phyloP scores from a whole-genome alignment of 78 protist genomes.

The Dictyostelium capitatum region DNA sequence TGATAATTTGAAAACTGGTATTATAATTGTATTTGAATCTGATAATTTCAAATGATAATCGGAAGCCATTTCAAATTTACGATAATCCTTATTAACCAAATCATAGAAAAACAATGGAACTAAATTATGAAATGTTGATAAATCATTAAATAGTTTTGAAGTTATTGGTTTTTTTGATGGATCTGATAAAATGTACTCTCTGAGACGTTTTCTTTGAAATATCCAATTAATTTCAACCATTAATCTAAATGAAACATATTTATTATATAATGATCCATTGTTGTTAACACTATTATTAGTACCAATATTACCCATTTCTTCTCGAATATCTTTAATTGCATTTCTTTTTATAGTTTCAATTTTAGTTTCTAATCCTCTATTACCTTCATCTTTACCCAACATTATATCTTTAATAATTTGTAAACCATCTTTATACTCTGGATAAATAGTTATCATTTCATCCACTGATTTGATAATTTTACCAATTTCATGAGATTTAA shows the following conservation, averaged over 20 bases:
- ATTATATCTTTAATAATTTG: neutral
- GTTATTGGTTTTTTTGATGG: neutral
- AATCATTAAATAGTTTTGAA: neutral
- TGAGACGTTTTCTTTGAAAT: neutral
- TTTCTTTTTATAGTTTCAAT: neutral
- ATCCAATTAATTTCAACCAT: neutral
- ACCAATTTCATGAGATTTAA: neutral
- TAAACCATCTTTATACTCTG: neutral
- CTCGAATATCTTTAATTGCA: neutral
- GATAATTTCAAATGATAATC: neutral
- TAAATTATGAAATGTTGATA: neutral
- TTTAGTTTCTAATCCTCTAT: neutral
- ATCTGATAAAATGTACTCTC: neutral
- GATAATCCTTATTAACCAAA: neutral
- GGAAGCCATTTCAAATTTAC: neutral
- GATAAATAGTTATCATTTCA: conserved; percentile 4
- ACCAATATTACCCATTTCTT: neutral
- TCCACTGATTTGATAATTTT: neutral
- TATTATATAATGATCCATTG: neutral
- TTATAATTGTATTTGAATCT: neutral
- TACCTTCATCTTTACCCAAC: conserved; percentile 12
- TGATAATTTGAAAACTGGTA: neutral
- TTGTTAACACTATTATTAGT: neutral
- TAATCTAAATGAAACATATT: neutral
- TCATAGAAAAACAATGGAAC: neutral